A percentile compares a stretch with the other conserved stretches of the same genome.
Conservation (phyloP, 1,284 basidiomycete genomes). For the Phaffia rhodozyma region DNA sequence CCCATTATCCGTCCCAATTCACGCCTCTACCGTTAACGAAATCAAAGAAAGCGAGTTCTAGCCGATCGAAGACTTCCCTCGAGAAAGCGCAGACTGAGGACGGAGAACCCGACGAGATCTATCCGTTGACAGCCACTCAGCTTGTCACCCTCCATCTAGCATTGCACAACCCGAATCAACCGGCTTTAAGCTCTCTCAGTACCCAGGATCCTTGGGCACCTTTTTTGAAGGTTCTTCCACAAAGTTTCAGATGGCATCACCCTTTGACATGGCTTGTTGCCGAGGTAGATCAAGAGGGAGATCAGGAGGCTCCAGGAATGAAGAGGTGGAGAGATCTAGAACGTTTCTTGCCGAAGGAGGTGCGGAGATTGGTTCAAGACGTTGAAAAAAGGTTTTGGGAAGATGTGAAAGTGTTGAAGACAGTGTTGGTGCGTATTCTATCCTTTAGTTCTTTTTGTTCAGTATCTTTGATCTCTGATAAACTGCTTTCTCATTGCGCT, state of each 20-base stretch:
- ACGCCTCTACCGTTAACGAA: background rate
- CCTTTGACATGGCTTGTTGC: slow-evolving; percentile 16
- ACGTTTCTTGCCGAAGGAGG: background rate
- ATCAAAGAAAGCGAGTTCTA: background rate
- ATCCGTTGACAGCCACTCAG: slow-evolving; percentile 8
- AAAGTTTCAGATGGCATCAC: slow-evolving; percentile 13
- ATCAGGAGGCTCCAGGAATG: background rate
- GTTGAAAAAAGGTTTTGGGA: slow-evolving; percentile 12
- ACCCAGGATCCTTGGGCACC: slow-evolving; percentile 6
- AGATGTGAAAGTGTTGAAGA: background rate
- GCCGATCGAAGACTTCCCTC: background rate
- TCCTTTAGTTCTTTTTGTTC: background rate
- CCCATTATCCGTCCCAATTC: slow-evolving; percentile 14
- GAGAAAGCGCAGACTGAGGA: background rate
- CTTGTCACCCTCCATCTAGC: slow-evolving; percentile 15
- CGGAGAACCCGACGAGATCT: background rate
- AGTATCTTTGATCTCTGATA: background rate
- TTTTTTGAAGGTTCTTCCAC: slow-evolving; percentile 3
- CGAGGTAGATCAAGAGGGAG: background rate
- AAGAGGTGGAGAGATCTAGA: background rate
- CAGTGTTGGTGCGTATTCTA: background rate
- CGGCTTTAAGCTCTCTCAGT: background rate
- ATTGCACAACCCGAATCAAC: slow-evolving; percentile 3
- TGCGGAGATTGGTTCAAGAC: background rate
- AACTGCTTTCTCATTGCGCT: background rate